Conservation (phyloP, 805 yeast genomes). For the Cyberlindnera meyerae region DNA sequence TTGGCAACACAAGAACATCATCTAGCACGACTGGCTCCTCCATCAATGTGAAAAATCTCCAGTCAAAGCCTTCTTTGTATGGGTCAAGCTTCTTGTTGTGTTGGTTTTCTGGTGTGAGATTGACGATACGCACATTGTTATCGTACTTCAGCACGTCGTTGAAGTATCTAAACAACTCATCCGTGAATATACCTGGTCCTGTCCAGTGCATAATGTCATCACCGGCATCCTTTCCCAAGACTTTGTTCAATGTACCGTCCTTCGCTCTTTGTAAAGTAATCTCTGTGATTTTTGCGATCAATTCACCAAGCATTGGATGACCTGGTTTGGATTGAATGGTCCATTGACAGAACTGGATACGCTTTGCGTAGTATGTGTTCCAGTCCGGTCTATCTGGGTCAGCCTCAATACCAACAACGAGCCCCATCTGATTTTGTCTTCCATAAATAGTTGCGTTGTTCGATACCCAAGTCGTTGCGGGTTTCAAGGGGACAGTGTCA, state of each 20-base stretch:
- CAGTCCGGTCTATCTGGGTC: conserved; percentile 96
- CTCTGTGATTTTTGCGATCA: conserved; percentile 74
- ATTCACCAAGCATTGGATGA: conserved; percentile 81
- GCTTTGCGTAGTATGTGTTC: conserved; percentile 87
- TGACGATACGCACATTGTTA: too few relatives aligned
- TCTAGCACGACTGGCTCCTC: conserved; percentile 50
- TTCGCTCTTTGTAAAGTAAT: conserved; percentile 55
- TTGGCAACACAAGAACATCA: conserved; percentile 69
- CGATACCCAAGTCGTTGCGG: conserved; percentile 73
- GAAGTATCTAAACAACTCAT: conserved; percentile 72
- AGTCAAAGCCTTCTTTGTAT: conserved; percentile 37
- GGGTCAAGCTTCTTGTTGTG: conserved; percentile 26
- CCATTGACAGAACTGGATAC: conserved; percentile 97
- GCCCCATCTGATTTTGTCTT: conserved; percentile 47
- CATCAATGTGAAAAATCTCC: conserved; percentile 63
- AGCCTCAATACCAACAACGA: conserved; percentile 89
- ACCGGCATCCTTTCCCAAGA: conserved; percentile 60
- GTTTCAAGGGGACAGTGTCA: conserved; percentile 75
- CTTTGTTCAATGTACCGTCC: conserved; percentile 41
- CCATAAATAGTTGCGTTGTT: conserved; percentile 26
- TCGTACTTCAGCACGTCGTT: conserved; percentile 43
- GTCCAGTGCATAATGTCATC: conserved; percentile 90
- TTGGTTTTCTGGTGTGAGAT: conserved; percentile 21
- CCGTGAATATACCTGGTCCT: conserved; percentile 96
- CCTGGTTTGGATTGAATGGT: conserved; percentile 86